Base-by-base conservation (phyloP, 306 rosid genomes). In the Begonia fuchsioides region DNA sequence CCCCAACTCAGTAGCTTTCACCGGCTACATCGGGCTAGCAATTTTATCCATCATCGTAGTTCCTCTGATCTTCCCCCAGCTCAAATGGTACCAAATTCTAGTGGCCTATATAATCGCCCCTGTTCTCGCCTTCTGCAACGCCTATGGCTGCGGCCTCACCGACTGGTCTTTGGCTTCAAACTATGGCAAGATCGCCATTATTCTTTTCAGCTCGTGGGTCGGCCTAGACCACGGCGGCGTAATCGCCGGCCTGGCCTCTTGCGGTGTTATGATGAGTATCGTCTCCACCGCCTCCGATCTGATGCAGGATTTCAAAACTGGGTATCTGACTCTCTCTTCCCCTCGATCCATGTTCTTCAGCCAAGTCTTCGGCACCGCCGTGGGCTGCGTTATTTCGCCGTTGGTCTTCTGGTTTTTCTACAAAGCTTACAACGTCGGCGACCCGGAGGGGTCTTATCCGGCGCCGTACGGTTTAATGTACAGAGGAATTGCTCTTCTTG, bases 261-360 rank as follows among this genome's bases (percentile, higher is more conserved):
- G 94, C 47, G 94, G 94, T 50, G 75, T 84, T 35, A 80, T 75
- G 90, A 84, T 84, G 92, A 84, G 76, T 61, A 80, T 80, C 51
- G 92, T 80, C 20, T 65, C 92, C 9, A 77, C 94, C 2, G 92
- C 94, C 56, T 74, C 83, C 16, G 92, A 84, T 54, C 59, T 80
- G 1, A 80, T 84, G 94, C 94, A 84, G 17, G 92, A 84, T 43
- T 84, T 84, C 70, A 80, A 84, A 59, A 84, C 79, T 0, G 92
- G 94, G 0, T 84, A 75, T 49, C 76, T 80, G 46, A 84, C 92
- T 0, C 71, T 84, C 5, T 50, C 86, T 0, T 84, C 94, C 0
- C 94, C 86, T 0, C 67, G 83, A 10, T 71, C 92, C 0, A 80
- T 83, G 90, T 83, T 83, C 59, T 38, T 75, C 56, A 75, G 90